Conservation (phyloP, 768 basidiomycete genomes). For the Dioszegia crocea region DNA sequence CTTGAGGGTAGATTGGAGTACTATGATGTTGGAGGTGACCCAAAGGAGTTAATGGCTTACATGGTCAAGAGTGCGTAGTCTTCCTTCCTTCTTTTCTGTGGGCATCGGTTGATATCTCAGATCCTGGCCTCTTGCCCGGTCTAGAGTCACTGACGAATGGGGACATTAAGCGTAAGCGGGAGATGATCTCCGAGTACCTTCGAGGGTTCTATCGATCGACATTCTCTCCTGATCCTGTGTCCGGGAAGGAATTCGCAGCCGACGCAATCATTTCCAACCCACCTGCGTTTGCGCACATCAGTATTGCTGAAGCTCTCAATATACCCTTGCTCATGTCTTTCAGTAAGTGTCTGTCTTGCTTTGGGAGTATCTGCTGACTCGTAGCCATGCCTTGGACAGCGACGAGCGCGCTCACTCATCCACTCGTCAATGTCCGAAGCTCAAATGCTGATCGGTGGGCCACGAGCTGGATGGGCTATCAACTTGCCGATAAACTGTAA, state of each 20-base stretch:
- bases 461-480: conserved; percentile 57
- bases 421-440: conserved; percentile 59
- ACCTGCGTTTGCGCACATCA: conserved; percentile 63
- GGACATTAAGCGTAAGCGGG: conserved; percentile 60
- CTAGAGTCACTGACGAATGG: conserved; percentile 60
- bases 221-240: conserved; percentile 54
- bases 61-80: conserved; percentile 67
- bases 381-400: conserved; percentile 69
- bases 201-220: conserved; percentile 61
- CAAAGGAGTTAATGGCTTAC: conserved; percentile 62
- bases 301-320: conserved; percentile 63
- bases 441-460: conserved; percentile 58
- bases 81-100: no score
- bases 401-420: conserved; percentile 60
- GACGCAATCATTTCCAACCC: conserved; percentile 68
- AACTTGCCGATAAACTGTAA: conserved; percentile 61
- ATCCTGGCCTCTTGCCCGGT: conserved; percentile 64
- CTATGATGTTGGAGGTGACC: conserved; percentile 60
- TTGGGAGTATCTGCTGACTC: no score
- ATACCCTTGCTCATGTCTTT: conserved; percentile 60
- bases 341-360: conserved; percentile 46
- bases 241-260: conserved; percentile 56
- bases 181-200: conserved; percentile 62
- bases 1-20: conserved; percentile 53
- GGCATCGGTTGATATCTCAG: no score